Evolutionary conservation across 2,329 filamentous ascomycete species (phyloP).

Genomic region (Colletotrichum salicis): DNA sequence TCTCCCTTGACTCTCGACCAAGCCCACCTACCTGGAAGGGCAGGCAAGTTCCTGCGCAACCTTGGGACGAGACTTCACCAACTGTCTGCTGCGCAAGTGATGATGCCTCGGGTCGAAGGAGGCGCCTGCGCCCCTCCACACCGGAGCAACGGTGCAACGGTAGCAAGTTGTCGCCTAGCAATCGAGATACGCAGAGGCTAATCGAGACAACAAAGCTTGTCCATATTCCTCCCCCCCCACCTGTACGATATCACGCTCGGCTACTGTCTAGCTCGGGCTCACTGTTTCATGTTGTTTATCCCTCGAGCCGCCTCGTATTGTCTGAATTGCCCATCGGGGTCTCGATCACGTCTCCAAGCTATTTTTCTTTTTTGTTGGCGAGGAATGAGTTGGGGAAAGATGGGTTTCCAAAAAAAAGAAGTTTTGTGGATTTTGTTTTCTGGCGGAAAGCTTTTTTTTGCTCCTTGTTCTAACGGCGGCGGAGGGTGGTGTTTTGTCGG

Average conservation of each 20-base stretch:
- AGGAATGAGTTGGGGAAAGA: constrained; percentile 38
- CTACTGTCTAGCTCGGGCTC: constrained; percentile 24
- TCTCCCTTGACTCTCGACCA: not conserved
- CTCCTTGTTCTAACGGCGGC: constrained; percentile 7
- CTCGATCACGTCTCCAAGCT: constrained; percentile 4
- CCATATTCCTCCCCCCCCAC: constrained; percentile 9
- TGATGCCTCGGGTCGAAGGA: constrained; percentile 2
- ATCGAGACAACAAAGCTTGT: constrained; percentile 20
- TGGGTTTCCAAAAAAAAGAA: constrained; percentile 26
- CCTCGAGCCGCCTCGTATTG: not conserved
- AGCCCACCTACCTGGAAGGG: not conserved
- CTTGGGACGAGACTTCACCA: not conserved
- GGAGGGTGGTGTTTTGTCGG: constrained; percentile 35
- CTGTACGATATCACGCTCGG: constrained; percentile 36
- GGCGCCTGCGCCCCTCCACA: not conserved
- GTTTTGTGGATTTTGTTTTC: constrained; percentile 39
- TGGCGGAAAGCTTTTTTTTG: constrained; percentile 34
- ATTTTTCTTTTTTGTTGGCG: constrained; percentile 38
- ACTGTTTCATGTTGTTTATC: constrained; percentile 31
- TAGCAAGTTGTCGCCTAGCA: constrained; percentile 3
- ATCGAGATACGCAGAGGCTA: constrained; percentile 30
- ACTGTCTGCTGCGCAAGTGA: constrained; percentile 20
- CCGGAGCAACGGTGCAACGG: not conserved
- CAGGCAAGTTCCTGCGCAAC: constrained; percentile 20
- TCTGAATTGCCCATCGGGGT: not conserved